A percentile compares a stretch with the other conserved stretches of the same genome.
These are phyloP conservation scores for Cladosporium sp. DNA, from an alignment of 2,329 filamentous ascomycete genomes.

Conservation along the genomic window DNA sequence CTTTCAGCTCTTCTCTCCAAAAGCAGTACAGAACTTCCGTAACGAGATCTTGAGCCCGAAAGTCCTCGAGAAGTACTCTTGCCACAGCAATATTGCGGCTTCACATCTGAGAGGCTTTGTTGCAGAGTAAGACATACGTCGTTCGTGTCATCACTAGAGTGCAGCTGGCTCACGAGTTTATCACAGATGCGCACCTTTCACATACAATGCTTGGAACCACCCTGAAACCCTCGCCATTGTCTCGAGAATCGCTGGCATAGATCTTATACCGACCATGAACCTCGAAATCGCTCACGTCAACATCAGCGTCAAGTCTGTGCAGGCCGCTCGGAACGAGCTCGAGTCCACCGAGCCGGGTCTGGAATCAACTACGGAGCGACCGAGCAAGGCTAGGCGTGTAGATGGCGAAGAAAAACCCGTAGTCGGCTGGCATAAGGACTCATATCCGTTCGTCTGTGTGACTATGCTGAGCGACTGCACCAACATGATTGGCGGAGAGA, in stretches of 20 bases:
- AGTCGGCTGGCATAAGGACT: constrained; percentile 65
- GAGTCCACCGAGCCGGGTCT: constrained; percentile 23
- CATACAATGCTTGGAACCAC: constrained; percentile 61
- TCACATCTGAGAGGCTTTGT: constrained; percentile 57
- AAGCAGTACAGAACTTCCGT: constrained; percentile 63
- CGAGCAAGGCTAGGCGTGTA: neutral
- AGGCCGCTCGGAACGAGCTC: constrained; percentile 29
- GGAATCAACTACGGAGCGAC: constrained; percentile 36
- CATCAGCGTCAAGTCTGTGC: constrained; percentile 50
- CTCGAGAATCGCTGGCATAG: constrained; percentile 59
- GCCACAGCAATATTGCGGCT: constrained; percentile 59
- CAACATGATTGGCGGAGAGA: constrained; percentile 65
- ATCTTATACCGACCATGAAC: constrained; percentile 57
- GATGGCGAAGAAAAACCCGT: constrained; percentile 54
- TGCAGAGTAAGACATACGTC: constrained; percentile 30
- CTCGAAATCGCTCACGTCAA: constrained; percentile 62
- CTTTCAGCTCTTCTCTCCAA: constrained; percentile 62
- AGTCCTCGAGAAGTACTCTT: constrained; percentile 58
- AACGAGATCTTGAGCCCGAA: constrained; percentile 60
- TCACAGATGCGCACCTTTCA: constrained; percentile 59
- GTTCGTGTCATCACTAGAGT: neutral
- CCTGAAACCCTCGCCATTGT: constrained; percentile 56
- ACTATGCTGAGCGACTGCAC: constrained; percentile 65
- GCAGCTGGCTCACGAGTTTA: neutral
- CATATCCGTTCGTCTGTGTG: constrained; percentile 70